These are phyloP conservation scores for Raddia distichophylla DNA, from an alignment of 176 grass and related monocot genomes.

Conservation along the genomic window DNA sequence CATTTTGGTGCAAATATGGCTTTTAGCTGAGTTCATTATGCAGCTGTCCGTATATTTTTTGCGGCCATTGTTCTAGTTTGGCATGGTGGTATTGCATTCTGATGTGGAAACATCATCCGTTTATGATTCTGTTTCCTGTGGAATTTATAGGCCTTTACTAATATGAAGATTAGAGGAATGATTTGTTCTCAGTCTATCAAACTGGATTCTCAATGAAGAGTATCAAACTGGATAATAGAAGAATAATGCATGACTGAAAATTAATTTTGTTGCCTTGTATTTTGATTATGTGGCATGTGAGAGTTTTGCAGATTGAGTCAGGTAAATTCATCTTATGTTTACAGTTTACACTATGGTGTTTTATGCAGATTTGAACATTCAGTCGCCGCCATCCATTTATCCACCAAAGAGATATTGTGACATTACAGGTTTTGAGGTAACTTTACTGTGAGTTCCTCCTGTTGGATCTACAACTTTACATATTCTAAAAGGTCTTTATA, in stretches of 20 bases:
- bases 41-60: too few relatives aligned
- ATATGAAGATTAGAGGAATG: slow-evolving; percentile 4
- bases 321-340: neutral
- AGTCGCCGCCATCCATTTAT: slow-evolving; percentile 90
- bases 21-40: too few relatives aligned
- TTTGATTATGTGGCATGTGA: slow-evolving; percentile 11
- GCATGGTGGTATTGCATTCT: too few relatives aligned
- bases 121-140: too few relatives aligned
- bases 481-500: neutral
- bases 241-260: neutral
- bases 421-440: slow-evolving; percentile 95
- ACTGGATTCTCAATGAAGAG: neutral
- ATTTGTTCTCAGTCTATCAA: neutral
- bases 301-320: neutral
- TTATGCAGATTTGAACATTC: slow-evolving; percentile 85
- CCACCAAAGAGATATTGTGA: slow-evolving; percentile 97
- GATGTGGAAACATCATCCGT: too few relatives aligned
- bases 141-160: neutral
- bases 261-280: neutral
- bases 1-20: too few relatives aligned
- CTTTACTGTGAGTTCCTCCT: slow-evolving; percentile 28
- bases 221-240: neutral
- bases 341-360: slow-evolving; percentile 6
- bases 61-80: too few relatives aligned
- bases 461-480: neutral